Conservation (phyloP, 1,284 basidiomycete genomes). For the Boletellus deceptivus region DNA sequence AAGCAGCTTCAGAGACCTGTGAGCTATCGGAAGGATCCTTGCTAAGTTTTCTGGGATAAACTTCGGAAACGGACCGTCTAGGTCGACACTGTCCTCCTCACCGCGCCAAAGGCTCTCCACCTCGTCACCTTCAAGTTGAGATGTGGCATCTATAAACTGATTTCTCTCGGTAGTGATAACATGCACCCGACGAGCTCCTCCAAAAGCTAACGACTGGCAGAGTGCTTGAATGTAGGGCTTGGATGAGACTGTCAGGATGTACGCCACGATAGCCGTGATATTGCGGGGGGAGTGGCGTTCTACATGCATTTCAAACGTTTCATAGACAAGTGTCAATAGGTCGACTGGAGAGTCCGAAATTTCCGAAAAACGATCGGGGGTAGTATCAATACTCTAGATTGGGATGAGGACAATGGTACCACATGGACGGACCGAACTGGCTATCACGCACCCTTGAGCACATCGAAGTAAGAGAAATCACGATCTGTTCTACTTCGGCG, state of each 20-base stretch:
- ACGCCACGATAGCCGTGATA: conserved; percentile 56
- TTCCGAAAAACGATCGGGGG: conserved; percentile 42
- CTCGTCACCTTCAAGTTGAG: conserved; percentile 35
- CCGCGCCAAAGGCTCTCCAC: conserved; percentile 39
- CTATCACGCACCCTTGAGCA: conserved; percentile 51
- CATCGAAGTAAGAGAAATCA: conserved; percentile 50
- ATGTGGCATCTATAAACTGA: conserved; percentile 25
- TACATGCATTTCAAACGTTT: conserved; percentile 49
- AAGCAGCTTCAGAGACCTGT: conserved; percentile 63
- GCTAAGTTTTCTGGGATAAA: conserved; percentile 56
- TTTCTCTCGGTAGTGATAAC: conserved; percentile 17
- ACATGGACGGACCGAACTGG: background rate
- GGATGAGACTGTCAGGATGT: conserved; percentile 60
- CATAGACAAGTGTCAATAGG: conserved; percentile 56
- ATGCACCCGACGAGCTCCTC: conserved; percentile 31
- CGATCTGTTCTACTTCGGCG: conserved; percentile 46
- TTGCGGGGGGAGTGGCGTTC: conserved; percentile 46
- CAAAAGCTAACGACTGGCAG: conserved; percentile 57
- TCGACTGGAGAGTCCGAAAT: conserved; percentile 44
- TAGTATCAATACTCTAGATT: conserved; percentile 40
- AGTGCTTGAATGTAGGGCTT: conserved; percentile 57
- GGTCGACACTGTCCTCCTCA: conserved; percentile 37
- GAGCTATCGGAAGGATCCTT: conserved; percentile 56
- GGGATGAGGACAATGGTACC: background rate
- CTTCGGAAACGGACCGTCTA: conserved; percentile 46